A percentile compares a stretch with the other conserved stretches of the same genome.
These are phyloP conservation scores for Fusarium citri DNA, from an alignment of 2,329 filamentous ascomycete genomes.

Conservation along the genomic window DNA sequence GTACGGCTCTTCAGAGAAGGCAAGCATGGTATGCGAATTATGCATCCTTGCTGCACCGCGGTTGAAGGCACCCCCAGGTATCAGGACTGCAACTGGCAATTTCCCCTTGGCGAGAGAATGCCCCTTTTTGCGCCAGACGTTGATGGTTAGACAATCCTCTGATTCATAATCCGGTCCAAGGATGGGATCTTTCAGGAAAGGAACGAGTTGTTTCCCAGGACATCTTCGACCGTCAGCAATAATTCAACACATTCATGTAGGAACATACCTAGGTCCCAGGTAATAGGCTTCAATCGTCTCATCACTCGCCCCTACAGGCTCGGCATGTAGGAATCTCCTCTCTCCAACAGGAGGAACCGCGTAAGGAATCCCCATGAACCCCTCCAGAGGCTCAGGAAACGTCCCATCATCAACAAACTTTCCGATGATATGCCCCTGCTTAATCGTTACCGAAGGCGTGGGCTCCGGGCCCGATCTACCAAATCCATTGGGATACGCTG, in stretches of 20 bases:
- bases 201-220: constrained; percentile 48
- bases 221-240: constrained; percentile 39
- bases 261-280: constrained; percentile 33
- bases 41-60: constrained; percentile 54
- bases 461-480: constrained; percentile 5
- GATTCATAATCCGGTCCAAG: constrained; percentile 48
- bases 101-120: constrained; percentile 30
- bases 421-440: constrained; percentile 49
- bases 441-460: constrained; percentile 42
- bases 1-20: constrained; percentile 58
- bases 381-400: constrained; percentile 49
- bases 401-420: constrained; percentile 48
- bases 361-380: constrained; percentile 62
- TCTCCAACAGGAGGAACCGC: constrained; percentile 58
- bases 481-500: constrained; percentile 23
- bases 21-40: constrained; percentile 59
- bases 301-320: constrained; percentile 45
- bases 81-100: constrained; percentile 44
- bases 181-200: constrained; percentile 47
- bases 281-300: constrained; percentile 44
- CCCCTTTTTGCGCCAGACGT: constrained; percentile 41
- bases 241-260: rapidly evolving
- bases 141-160: constrained; percentile 47
- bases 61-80: constrained; percentile 50
- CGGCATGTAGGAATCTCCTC: constrained; percentile 55